Conservation (phyloP, 768 basidiomycete species). For the Tylopilus sp. region DNA sequence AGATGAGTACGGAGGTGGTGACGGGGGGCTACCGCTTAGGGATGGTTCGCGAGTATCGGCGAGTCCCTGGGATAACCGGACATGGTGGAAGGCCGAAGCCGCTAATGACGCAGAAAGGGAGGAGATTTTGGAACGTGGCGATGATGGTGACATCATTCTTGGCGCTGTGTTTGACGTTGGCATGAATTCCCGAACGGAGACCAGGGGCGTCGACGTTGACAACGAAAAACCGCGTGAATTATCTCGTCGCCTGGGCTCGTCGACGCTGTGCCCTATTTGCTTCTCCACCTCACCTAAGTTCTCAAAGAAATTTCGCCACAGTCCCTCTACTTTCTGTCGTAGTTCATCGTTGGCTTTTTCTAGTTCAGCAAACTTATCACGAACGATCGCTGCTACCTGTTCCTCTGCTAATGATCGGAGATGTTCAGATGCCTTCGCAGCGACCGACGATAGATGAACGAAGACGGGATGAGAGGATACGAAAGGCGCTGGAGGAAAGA, state of each 20-base stretch:
- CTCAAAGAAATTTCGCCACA: slow-evolving; percentile 61
- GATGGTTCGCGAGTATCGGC: slow-evolving; percentile 14
- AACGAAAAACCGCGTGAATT: slow-evolving; percentile 17
- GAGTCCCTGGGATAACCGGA: slow-evolving; percentile 32
- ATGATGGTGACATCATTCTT: slow-evolving; percentile 36
- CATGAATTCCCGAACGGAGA: slow-evolving; percentile 52
- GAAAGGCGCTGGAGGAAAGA: slow-evolving; percentile 76
- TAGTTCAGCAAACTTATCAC: slow-evolving; percentile 53
- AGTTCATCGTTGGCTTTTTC: slow-evolving; percentile 52
- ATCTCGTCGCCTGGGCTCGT: slow-evolving; percentile 21
- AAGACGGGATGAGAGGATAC: slow-evolving; percentile 74
- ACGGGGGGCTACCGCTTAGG: slow-evolving; percentile 20
- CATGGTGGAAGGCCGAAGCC: slow-evolving; percentile 54
- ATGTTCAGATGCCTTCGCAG: slow-evolving; percentile 50
- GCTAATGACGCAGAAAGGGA: slow-evolving; percentile 71
- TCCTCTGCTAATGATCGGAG: slow-evolving; percentile 57
- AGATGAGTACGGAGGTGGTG: slow-evolving; percentile 36
- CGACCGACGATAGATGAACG: slow-evolving; percentile 56
- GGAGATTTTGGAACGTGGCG: slow-evolving; percentile 45
- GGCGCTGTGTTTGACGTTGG: slow-evolving; percentile 41
- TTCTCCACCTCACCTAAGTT: slow-evolving; percentile 43
- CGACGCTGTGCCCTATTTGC: slow-evolving; percentile 26
- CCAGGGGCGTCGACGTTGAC: slow-evolving; percentile 29
- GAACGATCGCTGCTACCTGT: slow-evolving; percentile 49
- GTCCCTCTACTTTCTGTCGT: slow-evolving; percentile 51